Base-by-base conservation (phyloP, 2,329 filamentous ascomycete genomes). In the Zasmidium citrigriseum region DNA sequence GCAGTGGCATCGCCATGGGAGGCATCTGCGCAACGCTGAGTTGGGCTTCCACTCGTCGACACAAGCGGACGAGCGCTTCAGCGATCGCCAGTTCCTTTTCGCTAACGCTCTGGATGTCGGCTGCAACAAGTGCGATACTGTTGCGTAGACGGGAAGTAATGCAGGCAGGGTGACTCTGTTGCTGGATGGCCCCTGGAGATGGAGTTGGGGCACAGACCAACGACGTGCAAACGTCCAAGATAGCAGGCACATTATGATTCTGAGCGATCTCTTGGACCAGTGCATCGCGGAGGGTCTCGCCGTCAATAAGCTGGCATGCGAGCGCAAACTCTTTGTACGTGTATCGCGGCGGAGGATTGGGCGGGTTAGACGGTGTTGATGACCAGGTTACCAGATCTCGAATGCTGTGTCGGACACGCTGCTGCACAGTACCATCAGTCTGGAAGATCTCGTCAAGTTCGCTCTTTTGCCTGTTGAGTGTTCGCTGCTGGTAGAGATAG, bases 281-380 rank as follows among this genome's bases (percentile, higher is more conserved):
- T 4, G 85, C 75, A 1, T 80, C 73, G 0, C 93, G 73, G 0
- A 90, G 75, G 3, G 81, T 78, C 58, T 79, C 83, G 0, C 87
- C 83, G 0, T 89, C 89, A 0, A 89, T 75, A 27, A 89, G 77
- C 55, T 83, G 82, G 34, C 85, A 73, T 0, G 82, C 85, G 0
- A 82, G 80, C 9, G 90, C 80, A 2, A 91, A 76, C 63, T 89
- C 87, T 3, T 87, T 85, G 69, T 92, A 89, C 0, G 88, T 90
- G 71, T 93, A 93, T 11, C 82, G 80, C 0, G 89, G 81, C 5
- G 83, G 82, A 54, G 81, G 78, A 60, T 77, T 80, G 20, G 82
- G 77, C 2, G 72, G 72, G 18, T 59, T 65, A 4, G 61, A 61
- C n/a, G 77, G 76, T 1, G 50, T 79, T 73, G 53, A 74, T 27